A percentile compares a stretch with the other conserved stretches of the same genome.
Conservation (phyloP, 345 rosid genomes). For the Rhizophora apiculata region DNA sequence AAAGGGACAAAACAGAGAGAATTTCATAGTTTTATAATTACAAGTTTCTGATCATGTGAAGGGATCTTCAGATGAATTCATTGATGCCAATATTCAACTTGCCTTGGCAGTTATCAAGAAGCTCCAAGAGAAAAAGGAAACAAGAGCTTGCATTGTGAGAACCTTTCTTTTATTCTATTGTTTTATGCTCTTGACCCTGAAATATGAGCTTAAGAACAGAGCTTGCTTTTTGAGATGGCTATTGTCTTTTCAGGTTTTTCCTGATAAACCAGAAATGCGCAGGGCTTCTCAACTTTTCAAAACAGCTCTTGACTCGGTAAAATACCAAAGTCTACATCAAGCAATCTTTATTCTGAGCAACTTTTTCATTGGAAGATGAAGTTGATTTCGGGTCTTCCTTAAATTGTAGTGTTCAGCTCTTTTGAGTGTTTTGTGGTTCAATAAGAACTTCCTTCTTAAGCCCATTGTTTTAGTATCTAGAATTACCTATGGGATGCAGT, state of each 20-base stretch:
- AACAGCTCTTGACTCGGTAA: conserved; percentile 78
- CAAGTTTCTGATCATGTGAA: conserved; percentile 48
- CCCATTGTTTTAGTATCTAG: neutral
- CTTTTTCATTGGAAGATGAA: no score
- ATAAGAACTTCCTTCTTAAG: neutral
- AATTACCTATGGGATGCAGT: neutral
- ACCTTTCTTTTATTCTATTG: conserved; percentile 1
- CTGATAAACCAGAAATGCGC: conserved; percentile 84
- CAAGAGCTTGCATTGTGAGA: conserved; percentile 81
- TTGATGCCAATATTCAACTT: conserved; percentile 88
- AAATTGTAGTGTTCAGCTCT: neutral
- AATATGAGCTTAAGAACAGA: conserved; percentile 1
- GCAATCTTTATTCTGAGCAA: conserved; percentile 4
- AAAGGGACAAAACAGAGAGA: neutral
- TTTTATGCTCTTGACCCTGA: conserved; percentile 15
- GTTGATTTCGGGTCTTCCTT: neutral
- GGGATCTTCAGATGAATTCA: conserved; percentile 98
- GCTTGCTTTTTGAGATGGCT: neutral
- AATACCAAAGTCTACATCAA: conserved; percentile 11
- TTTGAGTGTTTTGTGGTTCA: neutral
- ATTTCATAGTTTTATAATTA: conserved; percentile 18
- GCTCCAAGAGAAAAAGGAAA: conserved; percentile 65
- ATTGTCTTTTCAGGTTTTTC: conserved; percentile 64
- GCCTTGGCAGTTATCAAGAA: conserved; percentile 72
- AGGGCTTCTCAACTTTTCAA: conserved; percentile 71